Base-by-base conservation (phyloP, 1,284 basidiomycete species). In the Cryptococcus neoformans region DNA sequence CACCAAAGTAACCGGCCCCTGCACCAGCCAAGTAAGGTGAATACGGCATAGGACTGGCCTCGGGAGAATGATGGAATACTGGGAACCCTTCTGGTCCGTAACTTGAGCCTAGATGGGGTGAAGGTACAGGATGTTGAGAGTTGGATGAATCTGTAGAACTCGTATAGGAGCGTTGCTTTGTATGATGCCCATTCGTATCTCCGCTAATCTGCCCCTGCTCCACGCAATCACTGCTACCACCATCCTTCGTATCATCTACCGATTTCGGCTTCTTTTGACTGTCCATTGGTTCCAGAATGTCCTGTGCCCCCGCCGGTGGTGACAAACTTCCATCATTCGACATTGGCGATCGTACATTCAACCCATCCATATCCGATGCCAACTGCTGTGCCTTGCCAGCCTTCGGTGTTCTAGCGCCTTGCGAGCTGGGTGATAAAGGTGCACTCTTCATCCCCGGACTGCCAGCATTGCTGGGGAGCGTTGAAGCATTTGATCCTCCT, bases 51-150 rank as follows among this genome's bases (percentile, higher is more conserved):
- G 58, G 56, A 34, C 56, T 60, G 16, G 53, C 51, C 14, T 57
- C 55, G 9, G 58, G 58, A 14, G 60, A 62, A 48, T 51, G 42
- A 40, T 44, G 49, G 57, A 60, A 61, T 38, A 59, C 62, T 2
- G 70, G 68, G 53, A 73, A 76, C 0, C 74, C 74, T 35, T 76
- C 74, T 28, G 68, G 62, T 45, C 71, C 72, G 56, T 76, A 76
- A 55, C 67, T 70, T 8, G 71, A 70, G 16, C 74, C 72, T 28
- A 76, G 61, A 41, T 62, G 60, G 0, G 65, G 57, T 1, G 66
- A 66, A 21, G 52, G 51, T 14, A 53, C 35, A 17, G 63, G 63
- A 51, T 60, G 60, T 35, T 59, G 56, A 12, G 60, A 60, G 17
- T 59, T 62, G 14, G 65, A 67, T 9, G 68, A 66, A 39, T 73